Conservation (phyloP, 768 basidiomycete genomes). For the Cystofilobasidium macerans region DNA sequence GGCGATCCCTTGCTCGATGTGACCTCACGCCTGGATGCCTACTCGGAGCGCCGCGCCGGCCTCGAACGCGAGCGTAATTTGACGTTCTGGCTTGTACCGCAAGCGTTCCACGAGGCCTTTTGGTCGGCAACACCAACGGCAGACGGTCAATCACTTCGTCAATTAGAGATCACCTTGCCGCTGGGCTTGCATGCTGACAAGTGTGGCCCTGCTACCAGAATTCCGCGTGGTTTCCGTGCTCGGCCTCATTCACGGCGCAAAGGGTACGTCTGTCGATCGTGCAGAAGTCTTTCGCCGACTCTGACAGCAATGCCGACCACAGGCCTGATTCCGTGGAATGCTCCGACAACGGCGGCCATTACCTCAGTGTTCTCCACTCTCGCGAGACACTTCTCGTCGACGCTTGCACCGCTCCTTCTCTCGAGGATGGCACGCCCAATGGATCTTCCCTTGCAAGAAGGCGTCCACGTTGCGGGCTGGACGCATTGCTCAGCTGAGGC, state of each 20-base stretch:
- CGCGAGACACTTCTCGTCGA: not conserved
- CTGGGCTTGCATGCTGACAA: too few species aligned
- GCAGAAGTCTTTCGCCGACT: too few species aligned
- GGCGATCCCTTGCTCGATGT: conserved; percentile 5
- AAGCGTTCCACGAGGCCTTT: conserved; percentile 50
- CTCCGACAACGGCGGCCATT: conserved; percentile 4
- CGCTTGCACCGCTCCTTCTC: conserved; percentile 6
- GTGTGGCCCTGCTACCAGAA: too few species aligned
- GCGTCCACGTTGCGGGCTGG: too few species aligned
- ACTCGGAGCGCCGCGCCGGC: conserved; percentile 39
- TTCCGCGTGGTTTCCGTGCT: not conserved
- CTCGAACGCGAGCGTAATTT: conserved; percentile 60
- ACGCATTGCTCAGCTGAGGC: too few species aligned
- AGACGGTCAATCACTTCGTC: too few species aligned
- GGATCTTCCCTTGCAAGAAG: too few species aligned
- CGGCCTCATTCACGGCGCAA: conserved; percentile 3
- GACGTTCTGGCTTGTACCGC: conserved; percentile 68
- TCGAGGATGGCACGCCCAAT: not conserved
- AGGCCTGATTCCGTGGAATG: conserved; percentile 14
- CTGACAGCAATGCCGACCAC: too few species aligned
- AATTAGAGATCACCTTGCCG: too few species aligned
- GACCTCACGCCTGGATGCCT: not conserved
- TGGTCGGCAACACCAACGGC: conserved; percentile 60
- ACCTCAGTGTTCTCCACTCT: conserved; percentile 1
- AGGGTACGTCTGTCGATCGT: conserved; percentile 7